phyloP scores from a whole-genome alignment of 116 monocot species.

The Phalaenopsis hybrid region DNA sequence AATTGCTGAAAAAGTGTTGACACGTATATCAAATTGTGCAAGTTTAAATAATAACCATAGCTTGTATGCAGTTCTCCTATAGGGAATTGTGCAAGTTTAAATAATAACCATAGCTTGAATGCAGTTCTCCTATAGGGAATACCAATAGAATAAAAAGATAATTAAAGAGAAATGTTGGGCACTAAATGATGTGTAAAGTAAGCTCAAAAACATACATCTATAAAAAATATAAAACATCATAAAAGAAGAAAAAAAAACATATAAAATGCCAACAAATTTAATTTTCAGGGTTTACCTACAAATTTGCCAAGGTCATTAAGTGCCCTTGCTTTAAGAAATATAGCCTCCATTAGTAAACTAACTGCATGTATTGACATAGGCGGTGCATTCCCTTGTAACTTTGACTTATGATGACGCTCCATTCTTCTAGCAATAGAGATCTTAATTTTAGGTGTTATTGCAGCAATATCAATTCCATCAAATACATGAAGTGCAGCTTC shows the following conservation, averaged over 20 bases:
- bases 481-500: slow-evolving; percentile 90
- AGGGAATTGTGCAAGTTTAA: too few relatives aligned
- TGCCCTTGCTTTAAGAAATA: slow-evolving; percentile 83
- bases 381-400: slow-evolving; percentile 28
- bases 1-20: too few relatives aligned
- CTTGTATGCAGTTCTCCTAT: not conserved
- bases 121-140: not conserved
- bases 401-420: slow-evolving; percentile 27
- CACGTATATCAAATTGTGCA: too few relatives aligned
- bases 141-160: not conserved
- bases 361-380: slow-evolving; percentile 78
- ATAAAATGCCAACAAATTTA: not conserved
- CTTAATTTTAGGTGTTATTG: slow-evolving; percentile 73
- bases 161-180: not conserved
- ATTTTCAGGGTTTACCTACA: slow-evolving; percentile 45
- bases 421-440: slow-evolving; percentile 45
- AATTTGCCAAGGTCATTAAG: slow-evolving; percentile 75
- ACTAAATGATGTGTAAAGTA: not conserved
- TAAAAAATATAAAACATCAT: not conserved
- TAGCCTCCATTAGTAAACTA: slow-evolving; percentile 74
- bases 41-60: not conserved
- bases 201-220: not conserved
- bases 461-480: slow-evolving; percentile 82
- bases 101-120: not conserved
- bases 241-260: not conserved